Base-by-base conservation (phyloP, 441 rosid genomes). In the Eruca vesicaria region DNA sequence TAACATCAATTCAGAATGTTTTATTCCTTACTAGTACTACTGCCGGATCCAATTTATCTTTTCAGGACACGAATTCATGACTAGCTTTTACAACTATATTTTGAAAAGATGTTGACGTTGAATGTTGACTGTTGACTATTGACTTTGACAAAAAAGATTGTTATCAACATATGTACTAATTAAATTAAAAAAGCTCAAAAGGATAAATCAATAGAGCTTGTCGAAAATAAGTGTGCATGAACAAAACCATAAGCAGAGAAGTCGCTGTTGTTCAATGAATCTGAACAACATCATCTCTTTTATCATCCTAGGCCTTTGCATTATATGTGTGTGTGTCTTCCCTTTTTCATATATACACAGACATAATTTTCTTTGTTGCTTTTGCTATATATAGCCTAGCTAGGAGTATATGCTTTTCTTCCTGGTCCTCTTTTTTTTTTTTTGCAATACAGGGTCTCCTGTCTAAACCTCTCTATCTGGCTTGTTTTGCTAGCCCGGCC, bases 121-220 rank as follows among this genome's bases (percentile, higher is more conserved):
- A 72, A 62, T 63, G 21, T 53, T 72, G 62, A 72, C 69, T 52
- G 15, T 35, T 52, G 43, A 72, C 76, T 33, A 9, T 21, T 55
- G 60, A 55, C 31, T 55, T 58, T 55, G 36, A 58, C 63, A 28
- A 58, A 26, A 45, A 53, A 53, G 6, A 43, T 43, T 43, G n/a
- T 43, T 6, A n/a, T 43, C 52, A n/a, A 43, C 18, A 50, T 7
- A 71, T 62, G 19, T 23, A 62, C 6, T 56, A 15, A 6, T 48
- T 48, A 15, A 14, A 7, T 48, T 6, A 48, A 16, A 6, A 15
- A 15, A 48, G 0, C 20, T 16, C 9, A 1, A 41, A 7, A 35
- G 12, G 9, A 33, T 33, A 33, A 33, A 33, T 33, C 9, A 33
- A 33, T 33, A 33, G 9, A 48, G 20, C 10, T 48, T 15, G 18